A percentile compares a stretch with the other conserved stretches of the same genome.
phyloP scores from a whole-genome alignment of 306 rosid species.

The Pueraria montana region DNA sequence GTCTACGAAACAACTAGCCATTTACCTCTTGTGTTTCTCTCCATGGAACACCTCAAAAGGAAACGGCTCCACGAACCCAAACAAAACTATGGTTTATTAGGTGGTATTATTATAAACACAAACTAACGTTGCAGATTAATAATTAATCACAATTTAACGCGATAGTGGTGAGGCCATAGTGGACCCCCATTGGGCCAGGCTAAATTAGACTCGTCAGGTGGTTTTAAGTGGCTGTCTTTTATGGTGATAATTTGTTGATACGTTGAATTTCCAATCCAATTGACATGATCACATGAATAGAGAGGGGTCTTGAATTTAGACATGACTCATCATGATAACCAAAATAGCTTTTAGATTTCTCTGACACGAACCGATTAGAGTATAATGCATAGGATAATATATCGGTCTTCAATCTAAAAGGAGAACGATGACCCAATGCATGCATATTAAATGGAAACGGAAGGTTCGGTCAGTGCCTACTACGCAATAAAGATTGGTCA shows the following conservation, averaged over 20 bases:
- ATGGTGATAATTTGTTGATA: constrained; percentile 22
- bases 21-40: constrained; percentile 24
- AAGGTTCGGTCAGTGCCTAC: constrained; percentile 38
- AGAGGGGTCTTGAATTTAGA: constrained; percentile 39
- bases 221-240: constrained; percentile 50
- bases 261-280: constrained; percentile 30
- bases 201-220: constrained; percentile 31
- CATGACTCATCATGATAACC: constrained; percentile 38
- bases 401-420: background rate
- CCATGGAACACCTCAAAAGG: background rate
- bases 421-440: constrained; percentile 19
- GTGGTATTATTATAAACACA: background rate
- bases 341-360: constrained; percentile 34
- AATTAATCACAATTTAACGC: background rate
- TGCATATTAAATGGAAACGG: constrained; percentile 30
- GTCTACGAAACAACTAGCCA: constrained; percentile 34
- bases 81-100: constrained; percentile 22
- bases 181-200: constrained; percentile 31
- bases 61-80: constrained; percentile 35
- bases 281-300: constrained; percentile 33
- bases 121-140: background rate
- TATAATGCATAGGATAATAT: background rate
- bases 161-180: constrained; percentile 29
- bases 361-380: constrained; percentile 21
- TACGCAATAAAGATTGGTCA: constrained; percentile 24